phyloP scores from a whole-genome alignment of 495 filamentous ascomycete species.

The Xylaria venustula region DNA sequence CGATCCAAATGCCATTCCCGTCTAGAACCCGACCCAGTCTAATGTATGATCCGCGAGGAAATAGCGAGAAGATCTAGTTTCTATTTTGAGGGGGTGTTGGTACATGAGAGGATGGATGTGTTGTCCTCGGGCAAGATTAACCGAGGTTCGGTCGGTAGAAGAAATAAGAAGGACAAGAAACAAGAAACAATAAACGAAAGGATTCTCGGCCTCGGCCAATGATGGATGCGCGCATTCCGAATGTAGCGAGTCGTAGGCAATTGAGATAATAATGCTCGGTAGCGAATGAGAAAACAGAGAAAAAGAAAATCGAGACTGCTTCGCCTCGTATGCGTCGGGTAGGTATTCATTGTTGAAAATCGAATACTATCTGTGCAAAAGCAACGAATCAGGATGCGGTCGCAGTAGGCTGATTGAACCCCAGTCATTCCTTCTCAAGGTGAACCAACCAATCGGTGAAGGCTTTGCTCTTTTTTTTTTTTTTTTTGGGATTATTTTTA shows the following conservation, averaged over 20 bases:
- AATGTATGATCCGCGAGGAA: slow-evolving; percentile 1
- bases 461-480: no score
- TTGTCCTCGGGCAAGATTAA: no score
- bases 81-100: slow-evolving; percentile 8
- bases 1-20: not conserved
- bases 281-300: not conserved
- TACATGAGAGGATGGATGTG: no score
- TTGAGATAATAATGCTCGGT: not conserved
- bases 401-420: not conserved
- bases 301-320: not conserved
- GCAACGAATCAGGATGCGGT: not conserved
- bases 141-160: not conserved
- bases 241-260: not conserved
- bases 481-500: no score
- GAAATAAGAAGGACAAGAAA: not conserved
- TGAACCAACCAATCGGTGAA: not conserved
- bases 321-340: not conserved
- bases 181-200: not conserved
- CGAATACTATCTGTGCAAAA: no score
- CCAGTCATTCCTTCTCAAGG: not conserved
- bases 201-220: not conserved
- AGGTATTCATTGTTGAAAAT: no score
- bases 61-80: not conserved
- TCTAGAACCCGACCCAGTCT: not conserved
- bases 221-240: not conserved